Conservation (phyloP, 805 yeast genomes). For the Ogataea nonfermentans region DNA sequence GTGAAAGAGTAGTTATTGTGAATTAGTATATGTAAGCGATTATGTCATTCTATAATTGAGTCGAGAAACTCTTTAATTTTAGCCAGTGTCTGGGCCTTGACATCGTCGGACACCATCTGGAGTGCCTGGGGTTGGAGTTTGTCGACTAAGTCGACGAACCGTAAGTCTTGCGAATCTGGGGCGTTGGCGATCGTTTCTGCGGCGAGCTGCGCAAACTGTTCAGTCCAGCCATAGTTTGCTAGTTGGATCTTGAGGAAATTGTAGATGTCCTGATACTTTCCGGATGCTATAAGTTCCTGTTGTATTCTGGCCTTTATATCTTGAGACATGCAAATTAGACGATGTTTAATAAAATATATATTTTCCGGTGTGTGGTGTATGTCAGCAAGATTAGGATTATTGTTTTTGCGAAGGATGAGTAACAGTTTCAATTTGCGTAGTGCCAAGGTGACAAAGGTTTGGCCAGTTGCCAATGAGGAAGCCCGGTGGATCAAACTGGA, state of each 20-base stretch:
- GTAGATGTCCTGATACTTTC: constrained; percentile 77
- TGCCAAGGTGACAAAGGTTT: constrained; percentile 31
- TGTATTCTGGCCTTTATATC: constrained; percentile 60
- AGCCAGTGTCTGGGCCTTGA: constrained; percentile 56
- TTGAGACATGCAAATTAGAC: constrained; percentile 12
- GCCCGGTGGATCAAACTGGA: constrained; percentile 70
- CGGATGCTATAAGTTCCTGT: constrained; percentile 67
- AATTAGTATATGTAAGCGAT: constrained; percentile 7
- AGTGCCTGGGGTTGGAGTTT: constrained; percentile 65
- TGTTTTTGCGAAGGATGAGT: constrained; percentile 9
- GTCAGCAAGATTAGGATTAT: constrained; percentile 7
- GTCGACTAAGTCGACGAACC: constrained; percentile 50
- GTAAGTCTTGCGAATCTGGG: constrained; percentile 29
- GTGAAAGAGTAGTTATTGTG: background rate
- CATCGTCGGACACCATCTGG: constrained; percentile 63
- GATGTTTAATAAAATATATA: constrained; percentile 5
- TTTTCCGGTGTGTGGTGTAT: constrained; percentile 11
- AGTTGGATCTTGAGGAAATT: constrained; percentile 60
- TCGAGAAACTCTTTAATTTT: constrained; percentile 61
- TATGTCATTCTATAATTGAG: constrained; percentile 38
- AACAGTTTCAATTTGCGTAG: constrained; percentile 18
- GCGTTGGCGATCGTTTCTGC: constrained; percentile 37
- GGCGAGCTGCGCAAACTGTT: constrained; percentile 63
- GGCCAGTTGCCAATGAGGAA: constrained; percentile 37
- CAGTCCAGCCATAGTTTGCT: constrained; percentile 83